Base-by-base conservation (phyloP, 2,329 filamentous ascomycete species). In the Chalaropsis thielavioides region DNA sequence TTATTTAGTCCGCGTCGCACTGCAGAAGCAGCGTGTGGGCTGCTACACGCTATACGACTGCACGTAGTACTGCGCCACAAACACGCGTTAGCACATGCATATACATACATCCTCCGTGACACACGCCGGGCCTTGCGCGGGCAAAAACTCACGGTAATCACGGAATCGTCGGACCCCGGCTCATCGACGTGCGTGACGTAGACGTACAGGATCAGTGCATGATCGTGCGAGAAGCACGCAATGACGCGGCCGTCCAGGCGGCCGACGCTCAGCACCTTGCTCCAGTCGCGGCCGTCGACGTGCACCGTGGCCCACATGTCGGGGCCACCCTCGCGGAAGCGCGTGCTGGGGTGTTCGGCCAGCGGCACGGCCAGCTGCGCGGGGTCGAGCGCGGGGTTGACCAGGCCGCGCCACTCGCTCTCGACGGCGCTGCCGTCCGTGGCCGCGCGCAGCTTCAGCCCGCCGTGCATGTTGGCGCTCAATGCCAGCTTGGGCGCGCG, bases 221-320 rank as follows among this genome's bases (percentile, higher is more conserved):
- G 86, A 63, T 89, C 87, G 71, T 94, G 81, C 46, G 85, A 85
- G 74, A 95, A 91, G 72, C 92, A 96, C 65, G 92, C 94, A 77
- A 97, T 94, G 62, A 97, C 92, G 69, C 90, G 82, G 0, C 91
- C 92, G 70, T 94, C 92, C 38, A 97, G 77, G 62, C 92, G 81
- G 1, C 92, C 92, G 13, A 97, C 92, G 73, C 90, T 95, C 69
- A 99, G 79, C n/a, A 97, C 92, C 69, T 84, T 85, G 40, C 90
- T 90, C 92, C 94, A 97, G 73, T 99, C 94, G 73, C 85, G 88
- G 41, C 91, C 94, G 75, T 97, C 94, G 27, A 97, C 91, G 63
- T 89, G 81, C 43, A 97, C 92, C 27, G 84, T 90, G 0, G 91
- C 90, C 90, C 92, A 97, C 58, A 84, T 85, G 68, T 90, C 85